Percentiles rank a stretch among this genome's conserved stretches.
phyloP scores from a whole-genome alignment of 805 yeast genomes.

The Yarrowia sp. region DNA sequence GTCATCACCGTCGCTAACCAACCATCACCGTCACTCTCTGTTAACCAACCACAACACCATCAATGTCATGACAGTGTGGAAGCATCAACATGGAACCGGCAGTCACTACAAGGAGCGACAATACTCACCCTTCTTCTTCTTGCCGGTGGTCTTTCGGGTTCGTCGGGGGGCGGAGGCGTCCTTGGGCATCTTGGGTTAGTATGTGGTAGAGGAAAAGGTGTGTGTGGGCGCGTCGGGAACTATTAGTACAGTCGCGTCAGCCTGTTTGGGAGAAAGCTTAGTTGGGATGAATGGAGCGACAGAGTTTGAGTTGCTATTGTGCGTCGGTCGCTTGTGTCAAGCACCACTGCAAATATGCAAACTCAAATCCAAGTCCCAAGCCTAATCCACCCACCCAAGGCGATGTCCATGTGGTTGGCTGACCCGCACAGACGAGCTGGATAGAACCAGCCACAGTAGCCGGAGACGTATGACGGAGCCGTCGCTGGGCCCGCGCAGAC shows the following conservation, averaged over 20 bases:
- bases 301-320: constrained; percentile 38
- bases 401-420: neutral
- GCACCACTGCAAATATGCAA: constrained; percentile 36
- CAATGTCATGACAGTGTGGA: neutral
- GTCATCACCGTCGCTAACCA: too few relatives aligned
- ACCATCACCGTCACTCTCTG: too few relatives aligned
- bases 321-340: constrained; percentile 24
- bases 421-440: too few relatives aligned
- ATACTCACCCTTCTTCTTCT: constrained; percentile 44
- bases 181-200: constrained; percentile 45
- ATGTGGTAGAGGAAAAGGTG: constrained; percentile 20
- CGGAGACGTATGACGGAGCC: too few relatives aligned
- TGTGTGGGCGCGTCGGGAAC: constrained; percentile 32
- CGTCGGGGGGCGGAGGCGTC: constrained; percentile 44
- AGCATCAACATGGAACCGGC: too few relatives aligned
- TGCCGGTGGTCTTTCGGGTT: constrained; percentile 41
- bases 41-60: neutral
- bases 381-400: constrained; percentile 7
- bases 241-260: constrained; percentile 32
- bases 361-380: constrained; percentile 20
- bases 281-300: constrained; percentile 33
- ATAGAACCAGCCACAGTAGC: too few relatives aligned
- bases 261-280: constrained; percentile 27
- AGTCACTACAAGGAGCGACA: too few relatives aligned
- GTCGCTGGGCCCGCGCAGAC: too few relatives aligned